Evolutionary conservation across 805 yeast species (phyloP).

Genomic region (Komagataella kurtzmanii): DNA sequence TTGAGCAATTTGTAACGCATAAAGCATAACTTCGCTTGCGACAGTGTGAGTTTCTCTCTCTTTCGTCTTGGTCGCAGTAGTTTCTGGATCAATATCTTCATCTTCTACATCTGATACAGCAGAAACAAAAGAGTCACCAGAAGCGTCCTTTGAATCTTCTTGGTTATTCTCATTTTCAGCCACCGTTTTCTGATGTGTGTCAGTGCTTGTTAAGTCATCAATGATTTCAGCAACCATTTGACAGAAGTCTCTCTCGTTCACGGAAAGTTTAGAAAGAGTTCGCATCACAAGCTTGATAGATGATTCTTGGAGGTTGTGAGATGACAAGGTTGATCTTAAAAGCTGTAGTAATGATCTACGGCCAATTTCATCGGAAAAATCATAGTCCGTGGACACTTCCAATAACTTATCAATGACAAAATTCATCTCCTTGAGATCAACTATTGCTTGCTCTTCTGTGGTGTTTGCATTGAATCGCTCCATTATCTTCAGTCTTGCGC

Average conservation of each 20-base stretch:
- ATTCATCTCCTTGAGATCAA: slow-evolving; percentile 46
- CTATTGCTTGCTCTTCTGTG: slow-evolving; percentile 15
- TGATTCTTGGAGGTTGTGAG: slow-evolving; percentile 39
- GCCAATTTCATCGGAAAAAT: slow-evolving; percentile 84
- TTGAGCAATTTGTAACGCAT: slow-evolving; percentile 57
- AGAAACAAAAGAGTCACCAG: slow-evolving; percentile 27
- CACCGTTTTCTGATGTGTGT: slow-evolving; percentile 9
- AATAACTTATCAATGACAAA: slow-evolving; percentile 68
- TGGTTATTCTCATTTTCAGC: slow-evolving; percentile 19
- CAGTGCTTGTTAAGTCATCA: slow-evolving; percentile 64
- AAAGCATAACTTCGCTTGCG: slow-evolving; percentile 34
- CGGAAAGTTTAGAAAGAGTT: slow-evolving; percentile 58
- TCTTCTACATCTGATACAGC: slow-evolving; percentile 25
- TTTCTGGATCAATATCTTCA: slow-evolving; percentile 8
- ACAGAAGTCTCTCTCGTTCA: slow-evolving; percentile 73
- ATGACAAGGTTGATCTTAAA: slow-evolving; percentile 43
- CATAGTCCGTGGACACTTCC: slow-evolving; percentile 54
- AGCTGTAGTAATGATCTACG: slow-evolving; percentile 60
- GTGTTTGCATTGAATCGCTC: slow-evolving; percentile 8
- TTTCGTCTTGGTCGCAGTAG: slow-evolving; percentile 15
- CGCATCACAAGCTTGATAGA: slow-evolving; percentile 43
- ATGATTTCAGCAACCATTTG: slow-evolving; percentile 77
- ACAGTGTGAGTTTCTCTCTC: slow-evolving; percentile 22
- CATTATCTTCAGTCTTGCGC: neutral
- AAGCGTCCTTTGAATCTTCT: slow-evolving; percentile 12